A percentile compares a stretch with the other conserved stretches of the same genome.
Evolutionary conservation across 768 basidiomycete species (phyloP).

Genomic region (Peribolospora kevripleyi): DNA sequence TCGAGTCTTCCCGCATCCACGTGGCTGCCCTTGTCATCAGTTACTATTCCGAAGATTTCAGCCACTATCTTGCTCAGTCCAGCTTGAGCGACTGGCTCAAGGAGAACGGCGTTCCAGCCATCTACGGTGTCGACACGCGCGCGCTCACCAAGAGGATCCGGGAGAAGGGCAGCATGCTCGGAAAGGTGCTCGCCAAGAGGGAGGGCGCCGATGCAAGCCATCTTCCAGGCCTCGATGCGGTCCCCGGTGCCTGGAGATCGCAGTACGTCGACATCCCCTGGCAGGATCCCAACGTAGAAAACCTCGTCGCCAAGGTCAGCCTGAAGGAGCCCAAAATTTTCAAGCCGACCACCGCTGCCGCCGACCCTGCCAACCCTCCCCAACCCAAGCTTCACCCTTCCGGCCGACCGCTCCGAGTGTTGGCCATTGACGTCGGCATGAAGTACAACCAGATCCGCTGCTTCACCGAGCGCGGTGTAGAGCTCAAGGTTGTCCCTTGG

Average conservation of each 20-base stretch:
- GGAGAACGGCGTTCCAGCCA: slow-evolving; percentile 78
- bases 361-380: neutral
- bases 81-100: slow-evolving; percentile 80
- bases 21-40: slow-evolving; percentile 74
- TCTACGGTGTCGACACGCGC: slow-evolving; percentile 89
- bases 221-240: slow-evolving; percentile 8
- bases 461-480: slow-evolving; percentile 72
- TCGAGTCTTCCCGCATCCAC: slow-evolving; percentile 90
- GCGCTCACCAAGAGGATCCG: slow-evolving; percentile 88
- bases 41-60: slow-evolving; percentile 80
- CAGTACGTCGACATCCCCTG: slow-evolving; percentile 63
- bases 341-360: slow-evolving; percentile 28
- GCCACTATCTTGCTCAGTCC: slow-evolving; percentile 74
- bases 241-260: slow-evolving; percentile 41
- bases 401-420: slow-evolving; percentile 53
- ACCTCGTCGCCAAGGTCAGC: slow-evolving; percentile 79
- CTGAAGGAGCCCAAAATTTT: slow-evolving; percentile 41
- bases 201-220: slow-evolving; percentile 24
- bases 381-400: slow-evolving; percentile 41
- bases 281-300: slow-evolving; percentile 62
- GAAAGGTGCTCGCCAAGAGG: slow-evolving; percentile 48
- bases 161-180: slow-evolving; percentile 81
- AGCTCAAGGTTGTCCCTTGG: slow-evolving; percentile 96
- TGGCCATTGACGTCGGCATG: slow-evolving; percentile 97
- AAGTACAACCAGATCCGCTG: slow-evolving; percentile 98